Conservation (phyloP, 768 basidiomycete species). For the Tephrocybe rancida region DNA sequence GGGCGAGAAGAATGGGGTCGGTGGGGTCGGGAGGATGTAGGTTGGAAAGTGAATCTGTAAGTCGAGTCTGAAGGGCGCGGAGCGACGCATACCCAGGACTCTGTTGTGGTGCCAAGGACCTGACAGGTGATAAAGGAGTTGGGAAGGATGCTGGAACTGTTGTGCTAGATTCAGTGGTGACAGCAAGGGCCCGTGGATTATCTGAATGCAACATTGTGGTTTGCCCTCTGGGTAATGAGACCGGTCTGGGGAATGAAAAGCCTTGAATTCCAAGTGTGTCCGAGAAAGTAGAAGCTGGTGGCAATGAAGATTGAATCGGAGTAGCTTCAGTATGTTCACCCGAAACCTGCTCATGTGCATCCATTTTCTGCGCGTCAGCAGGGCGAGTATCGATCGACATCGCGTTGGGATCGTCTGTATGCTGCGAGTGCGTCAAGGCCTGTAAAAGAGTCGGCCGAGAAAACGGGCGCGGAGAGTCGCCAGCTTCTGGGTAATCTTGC, state of each 20-base stretch:
- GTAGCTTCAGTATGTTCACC: too few relatives aligned
- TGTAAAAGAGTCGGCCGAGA: slow-evolving; percentile 22
- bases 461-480: slow-evolving; percentile 7
- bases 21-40: slow-evolving; percentile 18
- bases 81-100: slow-evolving; percentile 18
- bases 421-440: slow-evolving; percentile 13
- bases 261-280: too few relatives aligned
- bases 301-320: too few relatives aligned
- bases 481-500: slow-evolving; percentile 10
- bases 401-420: slow-evolving; percentile 1
- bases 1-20: slow-evolving; percentile 20
- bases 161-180: background rate
- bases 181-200: too few relatives aligned
- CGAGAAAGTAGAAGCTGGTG: too few relatives aligned
- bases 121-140: background rate
- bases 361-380: background rate
- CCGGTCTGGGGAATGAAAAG: too few relatives aligned
- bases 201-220: too few relatives aligned
- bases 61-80: slow-evolving; percentile 22
- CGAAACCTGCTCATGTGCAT: too few relatives aligned
- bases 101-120: background rate
- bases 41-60: slow-evolving; percentile 23
- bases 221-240: too few relatives aligned
- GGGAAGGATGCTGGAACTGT: background rate
- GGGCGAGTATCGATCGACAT: slow-evolving; percentile 2